These are phyloP conservation scores for Stachybotrys echinatus DNA, from an alignment of 2,329 filamentous ascomycete genomes.

Conservation along the genomic window DNA sequence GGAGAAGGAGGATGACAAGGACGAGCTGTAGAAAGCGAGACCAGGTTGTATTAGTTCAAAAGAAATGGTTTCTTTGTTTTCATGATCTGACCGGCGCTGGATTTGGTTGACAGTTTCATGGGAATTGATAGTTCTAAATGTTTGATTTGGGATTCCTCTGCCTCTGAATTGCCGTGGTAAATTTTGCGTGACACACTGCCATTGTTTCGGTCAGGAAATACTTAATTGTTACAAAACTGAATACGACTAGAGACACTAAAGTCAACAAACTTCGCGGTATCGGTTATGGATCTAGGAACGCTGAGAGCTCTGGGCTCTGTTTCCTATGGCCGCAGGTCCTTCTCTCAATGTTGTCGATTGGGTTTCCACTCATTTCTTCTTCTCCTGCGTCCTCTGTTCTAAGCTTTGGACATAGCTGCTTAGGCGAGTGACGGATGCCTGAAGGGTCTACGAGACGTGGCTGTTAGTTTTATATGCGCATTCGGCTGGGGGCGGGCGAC, in stretches of 20 bases:
- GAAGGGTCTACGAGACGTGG: slow-evolving; percentile 59
- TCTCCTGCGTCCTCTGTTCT: slow-evolving; percentile 63
- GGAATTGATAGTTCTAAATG: slow-evolving; percentile 19
- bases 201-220: no score
- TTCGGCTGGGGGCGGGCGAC: not conserved
- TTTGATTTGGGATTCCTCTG: no score
- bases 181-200: no score
- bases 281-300: no score
- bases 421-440: slow-evolving; percentile 80
- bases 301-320: no score
- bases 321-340: no score
- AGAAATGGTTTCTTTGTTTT: slow-evolving; percentile 13
- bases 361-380: not conserved
- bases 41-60: slow-evolving; percentile 17
- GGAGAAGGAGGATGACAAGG: slow-evolving; percentile 50
- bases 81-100: slow-evolving; percentile 27
- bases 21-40: slow-evolving; percentile 65
- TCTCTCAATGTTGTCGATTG: no score
- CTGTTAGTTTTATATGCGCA: not conserved
- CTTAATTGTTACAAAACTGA: no score
- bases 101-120: slow-evolving; percentile 13
- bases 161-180: no score
- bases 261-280: no score
- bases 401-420: slow-evolving; percentile 77
- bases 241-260: no score